Conservation (phyloP, 1,284 basidiomycete species). For the Leccinum variabile region DNA sequence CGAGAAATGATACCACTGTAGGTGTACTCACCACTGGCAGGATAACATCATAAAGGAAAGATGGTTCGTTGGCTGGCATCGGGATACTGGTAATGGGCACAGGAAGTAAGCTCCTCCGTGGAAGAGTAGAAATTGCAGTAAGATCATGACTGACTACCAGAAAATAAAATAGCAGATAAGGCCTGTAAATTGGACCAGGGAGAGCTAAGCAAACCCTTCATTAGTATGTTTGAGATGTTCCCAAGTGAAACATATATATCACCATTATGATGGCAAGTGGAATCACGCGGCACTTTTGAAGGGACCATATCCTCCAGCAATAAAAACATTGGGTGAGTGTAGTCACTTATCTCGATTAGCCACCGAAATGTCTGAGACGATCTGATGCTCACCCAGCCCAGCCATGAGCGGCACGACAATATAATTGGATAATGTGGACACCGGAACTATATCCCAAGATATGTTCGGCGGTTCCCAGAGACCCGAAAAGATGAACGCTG, state of each 20-base stretch:
- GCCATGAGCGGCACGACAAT: neutral
- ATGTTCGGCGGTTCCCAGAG: slow-evolving; percentile 12
- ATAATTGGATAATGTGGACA: too few species aligned
- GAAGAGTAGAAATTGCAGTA: neutral
- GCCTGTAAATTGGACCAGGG: neutral
- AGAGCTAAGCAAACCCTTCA: neutral
- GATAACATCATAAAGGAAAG: too few species aligned
- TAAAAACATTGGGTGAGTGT: slow-evolving; percentile 22
- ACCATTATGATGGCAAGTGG: neutral
- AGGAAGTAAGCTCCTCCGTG: too few species aligned
- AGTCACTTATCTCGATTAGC: slow-evolving; percentile 17
- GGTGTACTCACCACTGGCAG: neutral
- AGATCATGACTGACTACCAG: neutral
- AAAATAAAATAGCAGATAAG: neutral
- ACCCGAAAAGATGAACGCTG: slow-evolving; percentile 9
- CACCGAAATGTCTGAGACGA: neutral
- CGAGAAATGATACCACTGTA: neutral
- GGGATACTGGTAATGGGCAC: too few species aligned
- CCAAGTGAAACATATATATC: slow-evolving; percentile 2
- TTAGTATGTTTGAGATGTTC: neutral
- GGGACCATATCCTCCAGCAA: too few species aligned
- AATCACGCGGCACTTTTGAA: neutral
- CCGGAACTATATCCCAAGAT: too few species aligned
- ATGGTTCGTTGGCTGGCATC: too few species aligned
- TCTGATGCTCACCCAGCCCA: slow-evolving; percentile 19